Percentiles rank a stretch among this genome's conserved stretches.
Evolutionary conservation across 177 flowering plant species (phyloP).

Genomic region (Tripterygium wilfordii): DNA sequence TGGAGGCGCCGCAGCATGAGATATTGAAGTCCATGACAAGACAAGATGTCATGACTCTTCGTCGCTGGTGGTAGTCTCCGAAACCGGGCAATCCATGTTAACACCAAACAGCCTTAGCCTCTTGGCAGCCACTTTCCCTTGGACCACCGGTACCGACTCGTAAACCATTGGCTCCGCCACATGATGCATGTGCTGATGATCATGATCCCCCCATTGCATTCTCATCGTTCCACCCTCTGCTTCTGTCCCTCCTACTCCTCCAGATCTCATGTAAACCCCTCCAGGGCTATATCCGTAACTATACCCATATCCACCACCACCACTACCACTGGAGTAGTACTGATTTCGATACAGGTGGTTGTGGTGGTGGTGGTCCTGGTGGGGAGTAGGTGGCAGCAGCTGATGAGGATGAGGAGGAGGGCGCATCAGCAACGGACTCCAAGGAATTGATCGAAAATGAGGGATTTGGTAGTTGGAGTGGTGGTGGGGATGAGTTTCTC

Average conservation of each 20-base stretch:
- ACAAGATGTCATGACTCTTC: conserved; percentile 22
- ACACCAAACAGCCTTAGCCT: conserved; percentile 82
- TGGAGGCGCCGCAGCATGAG: conserved; percentile 2
- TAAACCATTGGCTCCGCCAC: conserved; percentile 31
- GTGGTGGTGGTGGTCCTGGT: neutral
- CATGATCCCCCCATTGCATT: conserved; percentile 20
- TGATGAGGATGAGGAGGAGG: conserved; percentile 14
- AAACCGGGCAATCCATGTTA: too few relatives aligned
- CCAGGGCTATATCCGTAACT: conserved; percentile 6
- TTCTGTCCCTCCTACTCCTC: neutral
- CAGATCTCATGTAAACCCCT: conserved; percentile 26
- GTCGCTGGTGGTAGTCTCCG: conserved; percentile 4
- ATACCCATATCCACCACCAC: conserved; percentile 3
- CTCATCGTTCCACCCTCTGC: conserved; percentile 9
- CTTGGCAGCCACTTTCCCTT: conserved; percentile 53
- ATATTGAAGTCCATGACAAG: conserved; percentile 19
- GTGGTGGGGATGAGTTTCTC: neutral
- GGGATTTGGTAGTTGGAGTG: conserved; percentile 1
- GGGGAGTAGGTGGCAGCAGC: neutral
- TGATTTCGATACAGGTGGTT: neutral
- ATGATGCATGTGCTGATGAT: too few relatives aligned
- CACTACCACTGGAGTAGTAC: conserved; percentile 3
- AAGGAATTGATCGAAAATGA: conserved; percentile 5
- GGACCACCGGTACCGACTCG: conserved; percentile 69
- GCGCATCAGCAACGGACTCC: conserved; percentile 10